Evolutionary conservation across 1,139 yeast species (phyloP), one percentile per base, ranked within the genome.

Genomic region (Scheffersomyces illinoinensis): DNA sequence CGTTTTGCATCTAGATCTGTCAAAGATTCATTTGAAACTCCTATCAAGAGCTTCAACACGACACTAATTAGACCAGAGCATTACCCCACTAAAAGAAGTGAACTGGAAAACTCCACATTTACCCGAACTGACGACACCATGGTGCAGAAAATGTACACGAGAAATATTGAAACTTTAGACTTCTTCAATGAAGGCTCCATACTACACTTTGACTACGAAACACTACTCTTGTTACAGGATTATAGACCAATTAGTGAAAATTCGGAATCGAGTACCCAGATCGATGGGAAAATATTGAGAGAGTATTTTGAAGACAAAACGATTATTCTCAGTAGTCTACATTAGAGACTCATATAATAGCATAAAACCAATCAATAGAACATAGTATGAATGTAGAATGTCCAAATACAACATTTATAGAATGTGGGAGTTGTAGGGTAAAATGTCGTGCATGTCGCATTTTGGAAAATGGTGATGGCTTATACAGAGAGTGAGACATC

Each of bases 61-160:
- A 72, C 78, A 0, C 64, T 74, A 48, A 70, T 76, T 17, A 64
- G 77, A 51, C 78, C 78, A 6, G 74, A 73, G 53, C 77, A 76
- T 62, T 76, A 74, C 58, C 77, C 78, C 3, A 71, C 56, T 24
- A 18, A 52, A 24, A 50, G 51, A 19, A 49, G 49, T 50, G 21
- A 21, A 8, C 50, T 46, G 19, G 50, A 26, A 19, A 46, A 55
- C 33, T 55, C 61, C 5, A 55, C 53, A 20, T 71, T 69, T 54
- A 63, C 60, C 4, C 60, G 76, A 54, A 65, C 64, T 20, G 77
- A 73, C 56, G 75, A 72, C 52, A 62, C 68, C 4, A 61, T 71
- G 61, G 59, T 61, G 7, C 64, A 68, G 52, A 65, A 67, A 52
- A 55, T 71, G 47, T 73, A 74, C 61, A 64, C 74, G 3, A 59